Conservation (phyloP, 345 rosid species). For the Syzygium jambos region DNA sequence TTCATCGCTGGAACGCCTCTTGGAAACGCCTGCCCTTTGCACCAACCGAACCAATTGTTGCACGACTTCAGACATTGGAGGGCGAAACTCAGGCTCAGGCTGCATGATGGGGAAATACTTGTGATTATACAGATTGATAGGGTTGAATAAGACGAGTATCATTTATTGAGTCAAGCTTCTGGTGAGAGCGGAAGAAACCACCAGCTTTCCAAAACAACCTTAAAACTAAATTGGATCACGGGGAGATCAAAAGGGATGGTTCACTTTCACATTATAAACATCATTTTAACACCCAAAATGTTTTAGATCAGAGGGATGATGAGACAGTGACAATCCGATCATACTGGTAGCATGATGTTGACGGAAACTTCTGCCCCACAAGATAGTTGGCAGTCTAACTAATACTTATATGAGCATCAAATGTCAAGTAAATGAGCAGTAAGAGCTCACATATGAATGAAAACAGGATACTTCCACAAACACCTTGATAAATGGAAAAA, state of each 20-base stretch:
- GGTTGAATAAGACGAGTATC: neutral
- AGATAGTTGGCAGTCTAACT: neutral
- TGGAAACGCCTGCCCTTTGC: slow-evolving; percentile 84
- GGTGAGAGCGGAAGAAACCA: neutral
- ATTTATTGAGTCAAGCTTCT: neutral
- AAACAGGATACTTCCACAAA: neutral
- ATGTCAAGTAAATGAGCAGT: neutral
- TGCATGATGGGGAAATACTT: slow-evolving; percentile 4
- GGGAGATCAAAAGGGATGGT: neutral
- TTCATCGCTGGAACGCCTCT: slow-evolving; percentile 83
- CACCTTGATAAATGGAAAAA: neutral
- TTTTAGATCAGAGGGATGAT: neutral
- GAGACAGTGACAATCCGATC: neutral
- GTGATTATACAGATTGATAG: neutral
- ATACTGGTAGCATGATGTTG: neutral
- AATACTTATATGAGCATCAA: neutral
- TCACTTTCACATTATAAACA: neutral
- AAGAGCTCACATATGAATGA: neutral
- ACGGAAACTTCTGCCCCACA: neutral
- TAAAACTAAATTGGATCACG: neutral
- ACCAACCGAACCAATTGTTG: slow-evolving; percentile 88
- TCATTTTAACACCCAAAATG: neutral
- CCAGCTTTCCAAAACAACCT: neutral
- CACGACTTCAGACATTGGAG: slow-evolving; percentile 99
- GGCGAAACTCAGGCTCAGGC: slow-evolving; percentile 99